Base-by-base conservation (phyloP, 2,329 filamentous ascomycete genomes). In the Podosphaera xanthii region DNA sequence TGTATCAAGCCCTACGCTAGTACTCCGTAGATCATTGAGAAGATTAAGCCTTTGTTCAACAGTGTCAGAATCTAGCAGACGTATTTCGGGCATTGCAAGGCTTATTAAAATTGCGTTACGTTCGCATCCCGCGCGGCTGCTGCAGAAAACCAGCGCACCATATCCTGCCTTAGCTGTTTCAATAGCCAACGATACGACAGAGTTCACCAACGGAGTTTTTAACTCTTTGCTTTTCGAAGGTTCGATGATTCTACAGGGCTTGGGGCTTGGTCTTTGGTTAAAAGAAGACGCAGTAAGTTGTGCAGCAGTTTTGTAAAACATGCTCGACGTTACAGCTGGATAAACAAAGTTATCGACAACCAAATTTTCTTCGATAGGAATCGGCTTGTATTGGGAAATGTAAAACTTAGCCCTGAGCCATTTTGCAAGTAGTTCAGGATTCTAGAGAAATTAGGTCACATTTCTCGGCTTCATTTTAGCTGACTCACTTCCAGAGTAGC, bases 301-400 rank as follows among this genome's bases (percentile, higher is more conserved):
- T 8, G 73, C 75, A 9, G 77, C 76, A 10, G 76, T 80, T 61
- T 79, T 79, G 48, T 82, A 76, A 48, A 84, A 72, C 57, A 73
- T 75, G 56, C 74, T 77, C 7, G 79, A 80, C n/a, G 72, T 78
- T 36, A 76, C 76, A 30, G 80, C 78, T 3, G 77, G 75, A 64
- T 86, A 87, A 8, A 88, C 75, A 4, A 75, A 75, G 60, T 84
- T 80, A 53, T 87, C 82, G 66, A 81, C 84, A 3, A 88, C 84
- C 0, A 89, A 72, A 66, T 86, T 79, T 65, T 89, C 86, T 58
- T 87, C 77, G 31, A 90, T 81, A 0, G 85, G 84, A n/a, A 90
- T 75, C 0, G 86, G 85, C 1, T 81, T 77, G 67, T 87, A 89
- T 59, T 76, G 78, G 2, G 85, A 88, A 63, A 83, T 79, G 65